Percentiles rank a stretch among this genome's conserved stretches.
phyloP scores from a whole-genome alignment of 2,329 filamentous ascomycete genomes.

The Arthrobotrys iridis region DNA sequence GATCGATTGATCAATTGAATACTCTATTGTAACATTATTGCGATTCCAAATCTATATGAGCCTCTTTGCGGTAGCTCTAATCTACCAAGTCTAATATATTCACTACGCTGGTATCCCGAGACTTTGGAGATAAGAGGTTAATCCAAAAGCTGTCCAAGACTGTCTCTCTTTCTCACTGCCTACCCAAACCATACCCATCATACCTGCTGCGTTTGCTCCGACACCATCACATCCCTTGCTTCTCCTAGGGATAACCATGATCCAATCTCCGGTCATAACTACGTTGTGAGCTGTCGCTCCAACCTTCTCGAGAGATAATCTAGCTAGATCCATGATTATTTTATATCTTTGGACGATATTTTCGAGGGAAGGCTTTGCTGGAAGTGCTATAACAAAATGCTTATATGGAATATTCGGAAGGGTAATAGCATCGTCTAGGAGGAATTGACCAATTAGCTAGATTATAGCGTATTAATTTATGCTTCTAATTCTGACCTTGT shows the following conservation, averaged over 20 bases:
- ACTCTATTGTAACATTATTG: no score
- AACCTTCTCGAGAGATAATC: conserved; percentile 44
- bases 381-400: conserved; percentile 9
- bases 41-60: no score
- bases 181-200: conserved; percentile 61
- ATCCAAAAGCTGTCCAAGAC: conserved; percentile 57
- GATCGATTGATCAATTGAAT: no score
- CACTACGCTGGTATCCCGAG: conserved; percentile 7
- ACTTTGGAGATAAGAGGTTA: conserved; percentile 49
- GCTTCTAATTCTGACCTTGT: background rate
- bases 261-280: conserved; percentile 59
- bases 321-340: conserved; percentile 54
- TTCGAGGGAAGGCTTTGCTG: conserved; percentile 54
- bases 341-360: conserved; percentile 21
- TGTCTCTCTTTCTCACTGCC: conserved; percentile 56
- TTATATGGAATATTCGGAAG: conserved; percentile 39
- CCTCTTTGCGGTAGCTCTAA: no score
- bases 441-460: background rate
- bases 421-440: conserved; percentile 36
- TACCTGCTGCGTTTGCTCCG: conserved; percentile 60
- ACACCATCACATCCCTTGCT: conserved; percentile 58
- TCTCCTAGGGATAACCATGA: conserved; percentile 60
- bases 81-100: no score
- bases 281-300: conserved; percentile 60
- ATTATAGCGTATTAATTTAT: background rate